Evolutionary conservation across 192 early-diverging fungal genomes (phyloP).

Genomic region (Coemansia sp.): DNA sequence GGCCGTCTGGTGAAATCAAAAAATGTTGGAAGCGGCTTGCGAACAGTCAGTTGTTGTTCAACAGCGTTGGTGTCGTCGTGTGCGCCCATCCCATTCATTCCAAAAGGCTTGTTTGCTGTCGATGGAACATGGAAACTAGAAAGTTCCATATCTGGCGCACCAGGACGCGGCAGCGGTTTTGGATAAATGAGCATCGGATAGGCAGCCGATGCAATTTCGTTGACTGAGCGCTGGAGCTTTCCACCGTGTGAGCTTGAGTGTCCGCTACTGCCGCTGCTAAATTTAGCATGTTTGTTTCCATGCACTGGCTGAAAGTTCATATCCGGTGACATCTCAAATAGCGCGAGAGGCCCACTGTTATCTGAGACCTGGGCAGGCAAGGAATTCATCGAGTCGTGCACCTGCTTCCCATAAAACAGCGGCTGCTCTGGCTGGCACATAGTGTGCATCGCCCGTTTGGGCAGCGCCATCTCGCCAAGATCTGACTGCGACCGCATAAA

Average conservation of each 20-base stretch:
- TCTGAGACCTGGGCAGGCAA: constrained; percentile 10
- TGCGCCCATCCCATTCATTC: neutral
- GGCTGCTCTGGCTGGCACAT: neutral
- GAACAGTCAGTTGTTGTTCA: constrained; percentile 5
- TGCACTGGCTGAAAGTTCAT: constrained; percentile 10
- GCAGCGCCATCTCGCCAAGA: constrained; percentile 29
- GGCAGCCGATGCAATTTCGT: neutral
- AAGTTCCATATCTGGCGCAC: constrained; percentile 8
- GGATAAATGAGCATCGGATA: constrained; percentile 32
- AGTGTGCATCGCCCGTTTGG: constrained; percentile 34
- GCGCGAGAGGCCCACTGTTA: constrained; percentile 16
- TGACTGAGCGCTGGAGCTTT: neutral
- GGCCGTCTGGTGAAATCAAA: constrained; percentile 22
- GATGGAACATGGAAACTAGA: neutral
- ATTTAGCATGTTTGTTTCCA: neutral
- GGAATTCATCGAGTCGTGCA: neutral
- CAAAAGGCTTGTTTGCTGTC: constrained; percentile 2
- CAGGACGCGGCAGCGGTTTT: constrained; percentile 43
- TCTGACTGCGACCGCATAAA: constrained; percentile 55
- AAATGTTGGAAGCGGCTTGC: constrained; percentile 18
- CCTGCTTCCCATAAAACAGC: neutral
- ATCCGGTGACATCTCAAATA: constrained; percentile 42
- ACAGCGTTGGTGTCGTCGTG: neutral
- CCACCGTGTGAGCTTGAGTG: constrained; percentile 1
- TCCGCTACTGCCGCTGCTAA: constrained; percentile 12